Base-by-base conservation (phyloP, 345 rosid genomes). In the Isatis tinctoria region DNA sequence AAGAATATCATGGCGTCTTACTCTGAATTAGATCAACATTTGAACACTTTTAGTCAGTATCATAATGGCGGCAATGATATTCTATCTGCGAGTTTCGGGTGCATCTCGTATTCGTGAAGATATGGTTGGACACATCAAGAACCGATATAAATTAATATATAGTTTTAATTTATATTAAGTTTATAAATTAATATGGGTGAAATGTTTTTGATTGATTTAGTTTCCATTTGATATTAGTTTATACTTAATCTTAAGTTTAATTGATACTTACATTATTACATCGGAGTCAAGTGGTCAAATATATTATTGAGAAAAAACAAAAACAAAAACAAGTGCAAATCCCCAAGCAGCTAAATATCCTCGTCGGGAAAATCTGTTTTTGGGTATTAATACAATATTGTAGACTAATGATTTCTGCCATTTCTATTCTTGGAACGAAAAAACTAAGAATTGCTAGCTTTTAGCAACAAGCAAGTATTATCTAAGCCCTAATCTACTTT, bases 11-110 rank as follows among this genome's bases (percentile, higher is more conserved):
- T 47, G 67, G 35, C 48, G 18, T 59, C 67, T 39, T 35, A 60
- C 27, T 47, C 67, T 60, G 74, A 70, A 35, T 16, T 47, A 16
- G 74, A 70, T 70, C 74, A 59, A n/a, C 58, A 47, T 17, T 60
- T 59, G 3, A 47, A 47, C 37, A 60, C 59, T 35, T 70, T 70
- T 10, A 59, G 24, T 60, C 67, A 70, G 24, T 47, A 48, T 47
- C 27, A 35, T 45, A 10, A 59, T 35, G 59, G 47, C 13, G 26
- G 28, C 28, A 24, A 47, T 35, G 58, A 59, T 70, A n/a, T 47
- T 12, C 13, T 47, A 24, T 48, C 74, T 12, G 36, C 58, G 5
- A 35, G 59, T 22, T 20, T 45, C 5, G 67, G 48, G 10, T 60
- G 45, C 66, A 70, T 27, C 54, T 33, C 54, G 54, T 59, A 59